Evolutionary conservation across 1,284 basidiomycete species (phyloP), one percentile per base, ranked within the genome.

Genomic region (Rhizoctonia solani): DNA sequence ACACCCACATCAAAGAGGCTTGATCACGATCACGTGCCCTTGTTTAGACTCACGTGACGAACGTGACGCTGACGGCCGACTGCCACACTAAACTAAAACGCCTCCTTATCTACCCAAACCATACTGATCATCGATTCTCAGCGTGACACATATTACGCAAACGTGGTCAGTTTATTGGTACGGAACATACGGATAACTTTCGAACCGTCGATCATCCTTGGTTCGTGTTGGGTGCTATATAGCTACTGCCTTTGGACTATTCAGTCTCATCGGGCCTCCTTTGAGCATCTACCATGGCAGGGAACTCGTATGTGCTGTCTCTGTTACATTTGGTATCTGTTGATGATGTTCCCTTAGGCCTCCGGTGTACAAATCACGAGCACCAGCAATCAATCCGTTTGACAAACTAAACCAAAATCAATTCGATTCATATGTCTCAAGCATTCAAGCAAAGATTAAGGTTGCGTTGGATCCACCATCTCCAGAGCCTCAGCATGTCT

Each of bases 391-490:
- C 30, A 71, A 71, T 52, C 70, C 70, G 14, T 71, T 61, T 37
- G 70, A 71, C 25, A 68, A 68, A 37, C 56, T 71, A 14, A 47
- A 47, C 32, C 56, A 65, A 16, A 65, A 42, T 14, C 54, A 68
- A 29, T 69, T 71, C 52, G 70, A 71, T 46, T 59, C 65, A 13
- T 71, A 69, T 42, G 70, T 71, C 32, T 49, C 66, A 14, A 66
- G 55, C 37, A 68, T 71, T 47, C 44, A 54, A 49, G 39, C 63
- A 4, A 67, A 66, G 50, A 66, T 70, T 44, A 34, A 50, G 25
- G 53, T 54, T 44, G 69, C 69, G 11, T 49, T 70, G 6, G 69
- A 70, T 19, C 69, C 68, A 2, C 54, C 68, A 1, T 52, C 52
- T 27, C 68, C 65, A 3, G 41, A 65, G 25, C 47, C 46, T n/a